A percentile compares a stretch with the other conserved stretches of the same genome.
phyloP scores from a whole-genome alignment of 148 eudicot genomes.

The Spergularia bocconei region DNA sequence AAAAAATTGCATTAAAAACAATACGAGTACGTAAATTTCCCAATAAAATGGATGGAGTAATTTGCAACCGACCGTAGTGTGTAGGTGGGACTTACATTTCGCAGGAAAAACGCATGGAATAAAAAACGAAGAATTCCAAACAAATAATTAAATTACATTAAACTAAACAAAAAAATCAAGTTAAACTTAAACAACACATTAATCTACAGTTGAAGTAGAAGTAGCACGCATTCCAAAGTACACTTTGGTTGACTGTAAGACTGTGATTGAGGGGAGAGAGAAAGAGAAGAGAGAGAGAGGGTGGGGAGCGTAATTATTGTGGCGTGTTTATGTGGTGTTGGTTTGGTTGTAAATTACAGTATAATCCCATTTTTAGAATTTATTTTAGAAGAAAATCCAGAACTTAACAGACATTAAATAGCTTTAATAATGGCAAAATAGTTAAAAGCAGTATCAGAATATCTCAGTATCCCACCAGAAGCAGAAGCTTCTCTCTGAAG shows the following conservation, averaged over 20 bases:
- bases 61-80: no score
- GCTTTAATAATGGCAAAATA: background rate
- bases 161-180: no score
- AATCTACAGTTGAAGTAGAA: no score
- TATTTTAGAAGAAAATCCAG: background rate
- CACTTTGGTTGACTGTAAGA: background rate
- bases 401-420: background rate
- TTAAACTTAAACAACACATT: no score
- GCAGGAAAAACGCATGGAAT: no score
- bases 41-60: no score
- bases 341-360: no score
- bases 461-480: background rate
- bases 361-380: background rate
- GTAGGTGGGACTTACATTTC: no score
- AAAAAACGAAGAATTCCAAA: no score
- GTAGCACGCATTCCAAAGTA: background rate
- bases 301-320: slow-evolving; percentile 5
- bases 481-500: background rate
- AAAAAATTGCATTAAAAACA: no score
- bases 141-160: no score
- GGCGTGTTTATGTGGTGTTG: background rate
- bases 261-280: background rate
- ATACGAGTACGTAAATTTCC: no score
- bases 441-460: background rate
- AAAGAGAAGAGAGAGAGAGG: background rate